A percentile compares a stretch with the other conserved stretches of the same genome.
Evolutionary conservation across 2,329 filamentous ascomycete species (phyloP).

Genomic region (Penicillium concentricum): DNA sequence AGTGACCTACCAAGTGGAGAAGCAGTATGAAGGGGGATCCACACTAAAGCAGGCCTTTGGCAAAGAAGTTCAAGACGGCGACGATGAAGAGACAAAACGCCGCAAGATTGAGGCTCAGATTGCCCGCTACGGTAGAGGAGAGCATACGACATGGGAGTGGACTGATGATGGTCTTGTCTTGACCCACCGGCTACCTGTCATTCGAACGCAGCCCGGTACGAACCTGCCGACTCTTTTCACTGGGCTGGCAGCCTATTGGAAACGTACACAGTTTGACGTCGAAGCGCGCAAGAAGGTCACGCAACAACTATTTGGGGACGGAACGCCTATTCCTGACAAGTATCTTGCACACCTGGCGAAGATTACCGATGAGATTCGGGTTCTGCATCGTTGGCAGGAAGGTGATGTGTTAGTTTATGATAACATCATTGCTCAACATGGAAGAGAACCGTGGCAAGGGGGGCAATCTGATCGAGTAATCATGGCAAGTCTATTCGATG

Average conservation of each 20-base stretch:
- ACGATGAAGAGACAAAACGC: constrained; percentile 43
- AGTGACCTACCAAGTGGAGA: constrained; percentile 45
- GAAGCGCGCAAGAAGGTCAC: constrained; percentile 34
- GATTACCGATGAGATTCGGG: constrained; percentile 52
- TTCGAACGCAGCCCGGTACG: constrained; percentile 49
- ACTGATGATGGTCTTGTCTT: constrained; percentile 44
- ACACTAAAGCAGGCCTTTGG: constrained; percentile 50
- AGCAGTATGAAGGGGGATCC: constrained; percentile 49
- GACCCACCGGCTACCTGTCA: constrained; percentile 48
- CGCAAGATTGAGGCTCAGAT: constrained; percentile 53
- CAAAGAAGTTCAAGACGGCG: constrained; percentile 47
- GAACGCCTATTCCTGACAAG: constrained; percentile 48
- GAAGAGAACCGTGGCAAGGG: constrained; percentile 50
- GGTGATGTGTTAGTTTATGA: constrained; percentile 52
- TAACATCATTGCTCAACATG: constrained; percentile 52
- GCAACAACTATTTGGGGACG: constrained; percentile 48
- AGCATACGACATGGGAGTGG: constrained; percentile 52
- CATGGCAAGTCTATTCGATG: constrained; percentile 51
- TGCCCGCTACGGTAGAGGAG: constrained; percentile 45
- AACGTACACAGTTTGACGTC: constrained; percentile 30
- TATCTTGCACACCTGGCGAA: constrained; percentile 44
- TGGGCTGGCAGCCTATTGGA: constrained; percentile 48
- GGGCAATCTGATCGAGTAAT: constrained; percentile 49
- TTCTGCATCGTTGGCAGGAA: constrained; percentile 49
- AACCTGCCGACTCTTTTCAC: constrained; percentile 50